Evolutionary conservation across 257 asterid species (phyloP).

Genomic region (Rhazya stricta): DNA sequence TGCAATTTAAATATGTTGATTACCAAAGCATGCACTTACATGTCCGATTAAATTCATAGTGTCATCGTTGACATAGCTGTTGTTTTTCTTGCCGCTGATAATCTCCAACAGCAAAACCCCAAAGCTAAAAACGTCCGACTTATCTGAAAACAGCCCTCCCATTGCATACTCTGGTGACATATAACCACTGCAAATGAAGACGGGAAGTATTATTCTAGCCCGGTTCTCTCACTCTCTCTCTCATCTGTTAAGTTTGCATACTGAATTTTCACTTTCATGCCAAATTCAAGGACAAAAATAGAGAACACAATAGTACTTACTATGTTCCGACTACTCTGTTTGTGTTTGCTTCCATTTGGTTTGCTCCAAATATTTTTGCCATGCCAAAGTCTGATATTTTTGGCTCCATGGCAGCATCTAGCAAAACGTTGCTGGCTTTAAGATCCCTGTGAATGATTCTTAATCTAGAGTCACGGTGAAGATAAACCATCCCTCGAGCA

Average conservation of each 20-base stretch:
- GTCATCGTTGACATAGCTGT: constrained; percentile 2
- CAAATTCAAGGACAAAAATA: not conserved
- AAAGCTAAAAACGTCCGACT: constrained; percentile 31
- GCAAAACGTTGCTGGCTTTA: constrained; percentile 33
- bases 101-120: constrained; percentile 32
- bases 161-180: constrained; percentile 46
- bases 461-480: constrained; percentile 33
- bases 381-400: constrained; percentile 42
- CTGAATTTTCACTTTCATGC: not conserved
- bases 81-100: constrained; percentile 26
- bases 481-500: constrained; percentile 34
- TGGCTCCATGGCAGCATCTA: constrained; percentile 30
- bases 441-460: constrained; percentile 36
- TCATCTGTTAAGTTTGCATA: not conserved
- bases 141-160: constrained; percentile 33
- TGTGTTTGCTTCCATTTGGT: constrained; percentile 30
- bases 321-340: constrained; percentile 34
- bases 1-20: not conserved
- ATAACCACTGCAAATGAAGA: constrained; percentile 29
- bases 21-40: constrained; percentile 22
- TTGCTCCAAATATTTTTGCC: constrained; percentile 32
- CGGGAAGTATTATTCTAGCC: too few species aligned
- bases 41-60: constrained; percentile 21
- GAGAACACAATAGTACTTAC: constrained; percentile 13
- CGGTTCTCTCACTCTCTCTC: not conserved